Conservation (phyloP, 78 protist species). For the Cavenderia fasciculata region DNA sequence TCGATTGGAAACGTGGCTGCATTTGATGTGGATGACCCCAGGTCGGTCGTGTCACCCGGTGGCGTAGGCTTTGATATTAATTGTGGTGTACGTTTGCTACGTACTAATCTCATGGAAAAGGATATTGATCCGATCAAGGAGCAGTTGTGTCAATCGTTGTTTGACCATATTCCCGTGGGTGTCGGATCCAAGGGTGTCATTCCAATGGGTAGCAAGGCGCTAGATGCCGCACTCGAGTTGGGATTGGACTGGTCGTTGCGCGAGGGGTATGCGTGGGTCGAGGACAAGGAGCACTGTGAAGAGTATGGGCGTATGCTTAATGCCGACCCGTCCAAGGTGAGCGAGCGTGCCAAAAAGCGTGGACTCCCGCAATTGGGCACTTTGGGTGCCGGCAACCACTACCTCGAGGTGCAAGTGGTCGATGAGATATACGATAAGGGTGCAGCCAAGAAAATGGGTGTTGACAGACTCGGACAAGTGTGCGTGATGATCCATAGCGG, state of each 20-base stretch:
- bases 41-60: conserved; percentile 96
- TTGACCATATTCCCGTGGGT: conserved; percentile 96
- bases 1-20: conserved; percentile 98
- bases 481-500: conserved; percentile 95
- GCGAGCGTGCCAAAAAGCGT: conserved; percentile 93
- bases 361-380: conserved; percentile 96
- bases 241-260: conserved; percentile 96
- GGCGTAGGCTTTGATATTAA: conserved; percentile 97
- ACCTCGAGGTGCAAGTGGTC: conserved; percentile 93
- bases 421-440: conserved; percentile 92
- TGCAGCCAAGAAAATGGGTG: conserved; percentile 95
- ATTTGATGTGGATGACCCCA: conserved; percentile 93
- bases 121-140: conserved; percentile 89
- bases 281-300: conserved; percentile 97
- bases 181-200: conserved; percentile 95
- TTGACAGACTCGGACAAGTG: conserved; percentile 87
- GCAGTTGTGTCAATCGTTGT: conserved; percentile 88
- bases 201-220: conserved; percentile 77
- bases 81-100: conserved; percentile 97
- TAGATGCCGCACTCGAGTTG: conserved; percentile 86
- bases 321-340: conserved; percentile 89
- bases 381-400: conserved; percentile 98
- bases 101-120: conserved; percentile 91
- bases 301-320: conserved; percentile 94
- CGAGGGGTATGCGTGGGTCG: conserved; percentile 97